These are phyloP conservation scores for Cucumis sativus DNA, from an alignment of 306 rosid species.

Conservation along the genomic window DNA sequence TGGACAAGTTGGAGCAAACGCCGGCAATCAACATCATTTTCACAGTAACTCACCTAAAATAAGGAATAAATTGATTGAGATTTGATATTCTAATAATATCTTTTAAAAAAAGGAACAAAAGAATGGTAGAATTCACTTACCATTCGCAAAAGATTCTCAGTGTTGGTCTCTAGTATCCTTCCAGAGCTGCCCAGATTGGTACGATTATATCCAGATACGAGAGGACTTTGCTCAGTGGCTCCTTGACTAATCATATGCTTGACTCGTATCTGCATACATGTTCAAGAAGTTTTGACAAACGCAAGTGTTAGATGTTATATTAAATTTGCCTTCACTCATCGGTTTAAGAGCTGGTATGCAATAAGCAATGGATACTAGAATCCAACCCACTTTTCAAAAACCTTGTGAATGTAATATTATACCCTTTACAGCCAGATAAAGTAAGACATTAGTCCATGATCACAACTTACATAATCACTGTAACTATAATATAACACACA, in stretches of 20 bases:
- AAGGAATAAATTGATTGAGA: neutral
- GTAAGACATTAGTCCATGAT: neutral
- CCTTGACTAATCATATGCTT: constrained; percentile 89
- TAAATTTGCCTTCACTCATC: no score
- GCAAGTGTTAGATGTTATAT: neutral
- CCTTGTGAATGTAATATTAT: neutral
- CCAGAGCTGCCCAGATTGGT: constrained; percentile 48
- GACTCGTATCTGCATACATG: constrained; percentile 58
- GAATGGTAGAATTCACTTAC: constrained; percentile 25
- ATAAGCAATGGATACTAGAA: constrained; percentile 1
- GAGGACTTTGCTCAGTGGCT: constrained; percentile 49
- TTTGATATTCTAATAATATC: neutral
- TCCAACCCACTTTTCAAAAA: neutral
- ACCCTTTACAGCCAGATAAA: neutral
- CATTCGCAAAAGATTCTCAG: constrained; percentile 84
- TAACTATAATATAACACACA: constrained; percentile 86
- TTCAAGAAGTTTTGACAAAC: constrained; percentile 4
- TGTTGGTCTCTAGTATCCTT: constrained; percentile 74
- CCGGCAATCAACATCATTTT: constrained; percentile 85
- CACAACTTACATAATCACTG: constrained; percentile 70
- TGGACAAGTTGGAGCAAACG: constrained; percentile 81
- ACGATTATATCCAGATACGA: constrained; percentile 47
- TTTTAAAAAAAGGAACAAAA: constrained; percentile 1
- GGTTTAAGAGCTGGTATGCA: neutral
- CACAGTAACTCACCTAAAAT: constrained; percentile 84